These are phyloP conservation scores for Plasmodium falciparum DNA, from an alignment of 169 alveolate species.

Conservation along the genomic window DNA sequence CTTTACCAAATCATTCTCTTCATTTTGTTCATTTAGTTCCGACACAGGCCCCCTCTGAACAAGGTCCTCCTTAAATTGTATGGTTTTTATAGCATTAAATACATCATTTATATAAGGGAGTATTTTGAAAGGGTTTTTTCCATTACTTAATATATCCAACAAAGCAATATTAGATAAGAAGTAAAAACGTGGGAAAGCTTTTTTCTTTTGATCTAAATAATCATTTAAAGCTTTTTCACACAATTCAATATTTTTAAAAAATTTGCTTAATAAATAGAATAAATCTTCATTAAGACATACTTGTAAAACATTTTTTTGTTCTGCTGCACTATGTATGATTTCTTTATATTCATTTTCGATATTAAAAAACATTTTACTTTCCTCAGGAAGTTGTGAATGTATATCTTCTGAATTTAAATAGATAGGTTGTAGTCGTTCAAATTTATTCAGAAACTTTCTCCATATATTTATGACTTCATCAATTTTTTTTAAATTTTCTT, in stretches of 20 bases:
- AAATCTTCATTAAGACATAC: constrained; percentile 95
- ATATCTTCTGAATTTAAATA: constrained; percentile 97
- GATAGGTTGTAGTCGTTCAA: constrained; percentile 95
- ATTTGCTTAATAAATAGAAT: constrained; percentile 89
- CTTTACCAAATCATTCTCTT: too few relatives aligned
- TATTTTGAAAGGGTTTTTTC: constrained; percentile 93
- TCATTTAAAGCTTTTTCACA: constrained; percentile 97
- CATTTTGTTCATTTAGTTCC: not conserved
- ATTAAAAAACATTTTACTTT: constrained; percentile 94
- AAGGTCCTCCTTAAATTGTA: constrained; percentile 25
- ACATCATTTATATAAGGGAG: constrained; percentile 46
- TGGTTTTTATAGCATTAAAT: constrained; percentile 50
- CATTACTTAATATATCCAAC: constrained; percentile 95
- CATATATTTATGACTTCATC: constrained; percentile 94
- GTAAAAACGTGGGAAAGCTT: constrained; percentile 97
- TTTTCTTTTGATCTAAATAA: constrained; percentile 96
- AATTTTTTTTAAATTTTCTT: constrained; percentile 91
- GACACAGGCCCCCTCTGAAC: not conserved
- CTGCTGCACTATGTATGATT: constrained; percentile 93
- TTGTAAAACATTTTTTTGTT: constrained; percentile 92
- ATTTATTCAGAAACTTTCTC: constrained; percentile 95
- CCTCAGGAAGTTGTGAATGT: constrained; percentile 96
- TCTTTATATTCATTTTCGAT: constrained; percentile 95
- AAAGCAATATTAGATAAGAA: constrained; percentile 96
- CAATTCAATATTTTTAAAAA: constrained; percentile 91